phyloP scores from a whole-genome alignment of 768 basidiomycete species.

The Tulasnella sp. region DNA sequence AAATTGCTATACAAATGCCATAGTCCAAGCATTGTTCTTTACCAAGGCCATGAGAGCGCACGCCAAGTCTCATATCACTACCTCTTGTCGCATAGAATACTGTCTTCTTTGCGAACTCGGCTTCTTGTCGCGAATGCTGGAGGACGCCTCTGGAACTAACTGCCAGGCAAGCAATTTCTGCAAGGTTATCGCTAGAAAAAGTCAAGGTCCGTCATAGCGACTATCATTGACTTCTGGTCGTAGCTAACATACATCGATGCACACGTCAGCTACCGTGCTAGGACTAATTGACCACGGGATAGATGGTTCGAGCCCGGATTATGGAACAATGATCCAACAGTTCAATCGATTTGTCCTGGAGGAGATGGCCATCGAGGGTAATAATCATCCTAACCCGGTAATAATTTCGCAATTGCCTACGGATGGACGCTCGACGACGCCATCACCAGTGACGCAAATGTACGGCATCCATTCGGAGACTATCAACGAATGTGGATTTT shows the following conservation, averaged over 20 bases:
- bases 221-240: neutral
- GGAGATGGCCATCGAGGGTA: constrained; percentile 66
- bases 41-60: constrained; percentile 61
- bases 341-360: constrained; percentile 94
- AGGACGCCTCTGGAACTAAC: constrained; percentile 87
- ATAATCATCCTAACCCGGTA: constrained; percentile 46
- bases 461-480: constrained; percentile 73
- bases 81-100: constrained; percentile 79
- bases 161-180: constrained; percentile 98
- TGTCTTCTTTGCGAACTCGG: constrained; percentile 93
- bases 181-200: constrained; percentile 79
- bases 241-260: constrained; percentile 1
- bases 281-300: constrained; percentile 84
- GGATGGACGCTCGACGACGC: constrained; percentile 27
- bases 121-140: constrained; percentile 89
- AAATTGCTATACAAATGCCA: constrained; percentile 90
- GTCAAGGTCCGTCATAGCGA: constrained; percentile 48
- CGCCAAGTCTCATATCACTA: constrained; percentile 87
- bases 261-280: constrained; percentile 47
- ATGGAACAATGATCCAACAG: constrained; percentile 82
- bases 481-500: constrained; percentile 60
- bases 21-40: constrained; percentile 88
- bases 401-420: constrained; percentile 29
- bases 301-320: constrained; percentile 61
- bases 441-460: constrained; percentile 76